Percentiles rank a stretch among this genome's conserved stretches.
These are phyloP conservation scores for Monosporozyma aerobia DNA, from an alignment of 805 yeast genomes.

Conservation along the genomic window DNA sequence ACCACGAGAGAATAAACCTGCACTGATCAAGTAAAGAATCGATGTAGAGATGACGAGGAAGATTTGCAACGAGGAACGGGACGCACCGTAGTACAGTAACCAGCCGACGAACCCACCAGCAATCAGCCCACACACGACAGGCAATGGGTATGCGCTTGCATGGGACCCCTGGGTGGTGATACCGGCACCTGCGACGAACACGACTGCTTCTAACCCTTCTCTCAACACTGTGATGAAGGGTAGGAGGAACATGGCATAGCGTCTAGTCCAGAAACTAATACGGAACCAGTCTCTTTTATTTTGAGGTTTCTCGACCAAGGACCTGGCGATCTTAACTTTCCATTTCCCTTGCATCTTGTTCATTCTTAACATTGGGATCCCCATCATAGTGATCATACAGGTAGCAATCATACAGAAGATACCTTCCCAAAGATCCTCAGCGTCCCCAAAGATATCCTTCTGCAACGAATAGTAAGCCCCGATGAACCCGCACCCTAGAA, in stretches of 20 bases:
- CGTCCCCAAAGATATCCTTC: slow-evolving; percentile 71
- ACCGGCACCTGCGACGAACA: slow-evolving; percentile 94
- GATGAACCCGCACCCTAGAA: slow-evolving; percentile 86
- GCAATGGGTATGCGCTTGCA: slow-evolving; percentile 81
- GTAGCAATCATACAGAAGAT: slow-evolving; percentile 85
- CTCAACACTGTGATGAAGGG: slow-evolving; percentile 88
- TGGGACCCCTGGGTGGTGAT: slow-evolving; percentile 41
- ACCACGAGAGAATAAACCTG: slow-evolving; percentile 90
- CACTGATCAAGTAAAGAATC: slow-evolving; percentile 78
- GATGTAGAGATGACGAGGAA: slow-evolving; percentile 84
- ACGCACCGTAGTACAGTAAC: slow-evolving; percentile 72
- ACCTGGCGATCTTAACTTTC: slow-evolving; percentile 88
- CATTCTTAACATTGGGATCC: slow-evolving; percentile 90
- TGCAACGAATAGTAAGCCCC: slow-evolving; percentile 82
- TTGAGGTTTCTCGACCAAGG: slow-evolving; percentile 54
- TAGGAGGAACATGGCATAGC: slow-evolving; percentile 79
- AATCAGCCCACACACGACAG: slow-evolving; percentile 79
- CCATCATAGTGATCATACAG: slow-evolving; percentile 83
- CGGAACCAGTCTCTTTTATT: slow-evolving; percentile 43
- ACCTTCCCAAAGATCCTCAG: slow-evolving; percentile 98
- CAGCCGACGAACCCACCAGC: slow-evolving; percentile 71
- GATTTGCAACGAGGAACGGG: slow-evolving; percentile 71
- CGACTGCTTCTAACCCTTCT: slow-evolving; percentile 96
- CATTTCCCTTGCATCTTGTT: slow-evolving; percentile 96
- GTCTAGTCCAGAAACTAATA: slow-evolving; percentile 48